Base-by-base conservation (phyloP, 192 early-diverging fungal species). In the Chytriomyces hyalinus region DNA sequence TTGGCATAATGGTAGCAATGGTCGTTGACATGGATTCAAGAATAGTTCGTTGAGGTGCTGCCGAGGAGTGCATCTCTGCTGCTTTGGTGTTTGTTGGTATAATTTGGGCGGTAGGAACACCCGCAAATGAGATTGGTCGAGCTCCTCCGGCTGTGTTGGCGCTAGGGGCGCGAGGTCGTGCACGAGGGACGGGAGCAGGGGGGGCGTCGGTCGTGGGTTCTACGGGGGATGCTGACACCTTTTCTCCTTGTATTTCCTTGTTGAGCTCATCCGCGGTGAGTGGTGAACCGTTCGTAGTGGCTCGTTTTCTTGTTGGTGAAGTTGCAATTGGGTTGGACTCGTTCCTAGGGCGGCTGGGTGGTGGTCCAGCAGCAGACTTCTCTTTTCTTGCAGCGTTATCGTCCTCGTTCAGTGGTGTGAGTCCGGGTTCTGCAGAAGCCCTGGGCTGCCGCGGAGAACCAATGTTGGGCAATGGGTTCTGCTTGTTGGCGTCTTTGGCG, bases 71-170 rank as follows among this genome's bases (percentile, higher is more conserved):
- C 75, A 81, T 78, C 67, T 82, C 81, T n/a, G 49, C 66, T 10
- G 81, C n/a, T 7, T 17, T 36, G 3, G 36, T 15, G 11, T 65
- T 28, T 8, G 64, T 15, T 4, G 76, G 67, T 13, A 79, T 17
- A 66, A 81, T 79, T 49, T 79, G 81, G 62, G 70, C 49, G 28
- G 73, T 63, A 1, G 80, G 80, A 17, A 83, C 81, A 13, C 84
- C 84, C 7, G 82, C 84, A 75, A 83, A 85, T 13, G 84, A 85
- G 7, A 75, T 63, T 6, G 84, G 84, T 13, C 84, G 79, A 4
- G 70, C 68, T 9, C 44, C 49, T 13, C 53, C 51, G 9, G 81
- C 75, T 17, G 78, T 70, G 36, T 80, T 57, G 6, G 63, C 59
- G 8, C 26, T 17, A 15, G 68, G 73, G 0, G 77, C 68, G 5